These are phyloP conservation scores for Nelumbo lutea DNA, from an alignment of 164 flowering plant species.

Conservation along the genomic window DNA sequence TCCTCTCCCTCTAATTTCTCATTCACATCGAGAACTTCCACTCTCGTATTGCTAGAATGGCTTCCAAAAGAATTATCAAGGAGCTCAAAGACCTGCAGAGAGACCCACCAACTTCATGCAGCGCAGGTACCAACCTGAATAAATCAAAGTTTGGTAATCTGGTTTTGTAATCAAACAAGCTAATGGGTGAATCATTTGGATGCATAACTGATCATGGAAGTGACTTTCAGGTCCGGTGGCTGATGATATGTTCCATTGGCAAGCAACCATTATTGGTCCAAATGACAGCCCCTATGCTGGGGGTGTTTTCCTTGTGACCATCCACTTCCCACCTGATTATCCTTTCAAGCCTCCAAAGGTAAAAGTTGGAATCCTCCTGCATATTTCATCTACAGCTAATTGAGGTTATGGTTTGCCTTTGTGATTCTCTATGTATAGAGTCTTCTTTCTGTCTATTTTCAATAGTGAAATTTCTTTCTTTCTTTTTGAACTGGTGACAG, in stretches of 20 bases:
- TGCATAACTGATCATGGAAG: background rate
- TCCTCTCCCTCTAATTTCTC: background rate
- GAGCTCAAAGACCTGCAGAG: constrained; percentile 69
- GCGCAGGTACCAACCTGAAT: constrained; percentile 41
- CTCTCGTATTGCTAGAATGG: constrained; percentile 28
- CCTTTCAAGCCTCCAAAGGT: constrained; percentile 85
- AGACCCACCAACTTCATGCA: constrained; percentile 79
- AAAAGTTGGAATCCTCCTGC: background rate
- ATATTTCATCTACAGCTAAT: no score
- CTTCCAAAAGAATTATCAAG: constrained; percentile 59
- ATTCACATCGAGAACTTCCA: background rate
- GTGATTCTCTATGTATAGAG: no score
- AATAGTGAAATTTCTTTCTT: no score
- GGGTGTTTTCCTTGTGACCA: constrained; percentile 60
- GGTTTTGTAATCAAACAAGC: background rate
- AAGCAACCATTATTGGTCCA: constrained; percentile 76
- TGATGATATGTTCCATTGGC: constrained; percentile 84
- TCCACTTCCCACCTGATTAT: constrained; percentile 70
- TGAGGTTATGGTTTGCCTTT: no score
- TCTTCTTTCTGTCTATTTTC: no score
- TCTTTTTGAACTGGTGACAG: constrained; percentile 17
- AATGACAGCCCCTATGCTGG: constrained; percentile 69
- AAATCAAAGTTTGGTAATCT: background rate
- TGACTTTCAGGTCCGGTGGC: constrained; percentile 55
- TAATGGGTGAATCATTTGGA: background rate